phyloP scores from a whole-genome alignment of 2,329 filamentous ascomycete genomes.

The Trichophyton schoenleinii region DNA sequence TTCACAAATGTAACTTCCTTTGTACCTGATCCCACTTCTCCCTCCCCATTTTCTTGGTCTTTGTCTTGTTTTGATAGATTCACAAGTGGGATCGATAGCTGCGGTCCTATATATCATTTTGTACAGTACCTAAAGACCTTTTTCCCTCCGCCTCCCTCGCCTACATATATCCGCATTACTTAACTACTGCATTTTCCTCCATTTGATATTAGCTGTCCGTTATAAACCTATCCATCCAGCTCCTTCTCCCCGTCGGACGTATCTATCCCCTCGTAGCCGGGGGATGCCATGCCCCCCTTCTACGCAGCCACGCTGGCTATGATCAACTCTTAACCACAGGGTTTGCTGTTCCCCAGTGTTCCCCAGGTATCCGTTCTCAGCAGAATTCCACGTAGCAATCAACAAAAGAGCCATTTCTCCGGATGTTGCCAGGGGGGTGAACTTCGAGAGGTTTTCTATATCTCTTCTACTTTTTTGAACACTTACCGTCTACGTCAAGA shows the following conservation, averaged over 20 bases:
- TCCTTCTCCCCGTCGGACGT: neutral
- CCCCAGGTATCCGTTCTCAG: neutral
- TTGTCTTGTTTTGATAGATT: conserved; percentile 9
- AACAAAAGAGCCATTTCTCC: neutral
- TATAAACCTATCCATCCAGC: neutral
- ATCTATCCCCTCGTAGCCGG: neutral
- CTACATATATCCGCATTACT: neutral
- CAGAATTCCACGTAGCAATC: neutral
- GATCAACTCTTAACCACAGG: neutral
- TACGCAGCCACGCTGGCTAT: neutral
- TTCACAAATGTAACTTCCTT: neutral
- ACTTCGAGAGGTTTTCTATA: too few relatives aligned
- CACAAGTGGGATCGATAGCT: conserved; percentile 7
- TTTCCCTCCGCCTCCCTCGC: conserved; percentile 5
- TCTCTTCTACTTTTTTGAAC: too few relatives aligned
- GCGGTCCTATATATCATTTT: conserved; percentile 8
- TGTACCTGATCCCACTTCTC: neutral
- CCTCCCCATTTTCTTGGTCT: neutral
- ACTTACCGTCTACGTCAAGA: too few relatives aligned
- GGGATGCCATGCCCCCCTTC: neutral
- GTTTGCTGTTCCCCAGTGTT: neutral
- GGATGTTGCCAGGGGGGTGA: too few relatives aligned
- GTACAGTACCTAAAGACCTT: conserved; percentile 11
- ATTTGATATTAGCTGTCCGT: neutral
- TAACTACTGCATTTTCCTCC: neutral